Conservation (phyloP, 805 yeast genomes). For the Candida maris region DNA sequence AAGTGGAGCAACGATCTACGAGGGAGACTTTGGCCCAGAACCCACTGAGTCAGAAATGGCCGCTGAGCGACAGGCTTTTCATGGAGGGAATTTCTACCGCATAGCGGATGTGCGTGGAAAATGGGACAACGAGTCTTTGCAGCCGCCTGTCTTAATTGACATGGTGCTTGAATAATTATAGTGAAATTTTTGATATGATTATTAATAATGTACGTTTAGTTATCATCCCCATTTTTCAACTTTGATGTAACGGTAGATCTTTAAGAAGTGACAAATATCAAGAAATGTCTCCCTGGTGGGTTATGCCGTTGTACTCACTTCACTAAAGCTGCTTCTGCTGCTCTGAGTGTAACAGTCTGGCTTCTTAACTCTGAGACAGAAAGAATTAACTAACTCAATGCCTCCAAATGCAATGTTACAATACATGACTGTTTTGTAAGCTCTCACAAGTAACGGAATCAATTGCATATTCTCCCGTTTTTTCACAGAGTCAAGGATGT, state of each 20-base stretch:
- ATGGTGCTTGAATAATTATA: neutral
- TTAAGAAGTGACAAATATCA: too few species aligned
- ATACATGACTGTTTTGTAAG: conserved; percentile 18
- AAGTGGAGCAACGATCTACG: conserved; percentile 92
- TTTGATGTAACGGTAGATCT: too few species aligned
- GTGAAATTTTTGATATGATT: too few species aligned
- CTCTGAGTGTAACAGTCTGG: too few species aligned
- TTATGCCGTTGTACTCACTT: too few species aligned
- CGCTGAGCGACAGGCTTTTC: conserved; percentile 13
- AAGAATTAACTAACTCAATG: conserved; percentile 10
- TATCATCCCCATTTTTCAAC: too few species aligned
- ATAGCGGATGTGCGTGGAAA: conserved; percentile 9
- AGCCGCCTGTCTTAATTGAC: neutral
- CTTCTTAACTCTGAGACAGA: too few species aligned
- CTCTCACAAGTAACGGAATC: conserved; percentile 11
- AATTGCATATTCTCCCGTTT: conserved; percentile 1
- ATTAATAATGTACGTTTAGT: too few species aligned
- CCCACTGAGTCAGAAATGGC: conserved; percentile 37
- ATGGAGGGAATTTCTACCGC: conserved; percentile 8
- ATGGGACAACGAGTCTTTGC: neutral
- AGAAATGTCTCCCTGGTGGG: too few species aligned
- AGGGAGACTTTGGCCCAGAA: conserved; percentile 90
- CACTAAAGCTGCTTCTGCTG: too few species aligned
- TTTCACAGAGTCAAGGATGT: conserved; percentile 5
- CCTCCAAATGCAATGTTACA: conserved; percentile 19